Percentiles rank a stretch among this genome's conserved stretches.
Conservation (phyloP, 108 stramenopile species). For the Nitzschia inconspicua region DNA sequence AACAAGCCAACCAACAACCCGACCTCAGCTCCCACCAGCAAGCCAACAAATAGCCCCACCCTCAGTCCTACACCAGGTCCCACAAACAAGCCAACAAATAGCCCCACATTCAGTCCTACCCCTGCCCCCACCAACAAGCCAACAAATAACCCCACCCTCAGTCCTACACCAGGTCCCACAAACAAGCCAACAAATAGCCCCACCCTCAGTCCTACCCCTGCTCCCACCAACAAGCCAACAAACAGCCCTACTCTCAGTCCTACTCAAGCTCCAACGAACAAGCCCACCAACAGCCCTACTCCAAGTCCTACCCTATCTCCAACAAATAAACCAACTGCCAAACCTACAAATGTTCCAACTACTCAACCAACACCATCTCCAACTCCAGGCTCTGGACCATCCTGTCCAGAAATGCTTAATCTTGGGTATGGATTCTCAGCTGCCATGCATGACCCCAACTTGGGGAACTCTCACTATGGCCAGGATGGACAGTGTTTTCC, state of each 20-base stretch:
- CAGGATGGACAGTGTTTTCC: not conserved
- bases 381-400: not conserved
- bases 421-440: conserved; percentile 6
- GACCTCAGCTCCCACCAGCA: not conserved
- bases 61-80: not conserved
- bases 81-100: not conserved
- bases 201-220: not conserved
- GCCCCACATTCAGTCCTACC: not conserved
- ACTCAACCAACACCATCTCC: not conserved
- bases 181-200: not conserved
- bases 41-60: not conserved
- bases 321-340: not conserved
- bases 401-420: not conserved
- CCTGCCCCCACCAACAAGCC: not conserved
- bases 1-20: not conserved
- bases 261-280: not conserved
- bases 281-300: not conserved
- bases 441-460: not conserved
- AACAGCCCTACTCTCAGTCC: not conserved
- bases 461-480: not conserved
- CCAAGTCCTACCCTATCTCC: not conserved
- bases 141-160: not conserved
- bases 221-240: not conserved
- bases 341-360: not conserved
- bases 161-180: not conserved